These are phyloP conservation scores for Alnus rubra DNA, from an alignment of 306 rosid genomes.

Conservation along the genomic window DNA sequence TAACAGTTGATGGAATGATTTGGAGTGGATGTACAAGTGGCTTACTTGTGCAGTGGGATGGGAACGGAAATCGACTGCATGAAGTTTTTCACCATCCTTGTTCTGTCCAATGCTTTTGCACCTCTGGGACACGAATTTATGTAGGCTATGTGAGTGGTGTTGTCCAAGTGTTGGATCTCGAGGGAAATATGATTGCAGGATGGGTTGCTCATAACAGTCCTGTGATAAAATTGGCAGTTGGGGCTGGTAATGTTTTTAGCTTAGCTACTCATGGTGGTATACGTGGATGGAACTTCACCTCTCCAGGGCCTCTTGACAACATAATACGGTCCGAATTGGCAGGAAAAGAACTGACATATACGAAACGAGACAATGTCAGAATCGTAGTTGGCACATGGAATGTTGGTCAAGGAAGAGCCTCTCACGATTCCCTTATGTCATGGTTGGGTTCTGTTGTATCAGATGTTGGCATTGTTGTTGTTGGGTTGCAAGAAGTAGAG, in stretches of 20 bases:
- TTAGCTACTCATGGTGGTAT: conserved; percentile 96
- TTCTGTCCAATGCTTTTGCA: conserved; percentile 83
- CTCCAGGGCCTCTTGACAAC: conserved; percentile 81
- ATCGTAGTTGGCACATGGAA: conserved; percentile 96
- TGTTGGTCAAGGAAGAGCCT: conserved; percentile 98
- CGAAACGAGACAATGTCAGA: conserved; percentile 67
- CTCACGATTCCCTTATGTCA: conserved; percentile 71
- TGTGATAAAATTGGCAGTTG: conserved; percentile 76
- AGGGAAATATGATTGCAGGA: conserved; percentile 77
- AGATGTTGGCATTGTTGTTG: conserved; percentile 93
- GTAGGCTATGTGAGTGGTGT: conserved; percentile 90
- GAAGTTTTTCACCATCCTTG: conserved; percentile 75
- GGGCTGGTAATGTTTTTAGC: conserved; percentile 67
- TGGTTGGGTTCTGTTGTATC: conserved; percentile 91
- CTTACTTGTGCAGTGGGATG: conserved; percentile 90
- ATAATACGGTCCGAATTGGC: conserved; percentile 75
- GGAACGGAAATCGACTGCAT: conserved; percentile 75
- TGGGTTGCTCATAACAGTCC: conserved; percentile 97
- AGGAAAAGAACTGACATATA: conserved; percentile 57
- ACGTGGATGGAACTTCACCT: conserved; percentile 88
- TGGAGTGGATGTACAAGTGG: conserved; percentile 99
- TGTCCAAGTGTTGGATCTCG: conserved; percentile 80
- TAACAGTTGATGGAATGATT: conserved; percentile 79
- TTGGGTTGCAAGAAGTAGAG: conserved; percentile 98
- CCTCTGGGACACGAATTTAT: conserved; percentile 67